These are phyloP conservation scores for Verticillium nubilum DNA, from an alignment of 2,329 filamentous ascomycete species.

Conservation along the genomic window DNA sequence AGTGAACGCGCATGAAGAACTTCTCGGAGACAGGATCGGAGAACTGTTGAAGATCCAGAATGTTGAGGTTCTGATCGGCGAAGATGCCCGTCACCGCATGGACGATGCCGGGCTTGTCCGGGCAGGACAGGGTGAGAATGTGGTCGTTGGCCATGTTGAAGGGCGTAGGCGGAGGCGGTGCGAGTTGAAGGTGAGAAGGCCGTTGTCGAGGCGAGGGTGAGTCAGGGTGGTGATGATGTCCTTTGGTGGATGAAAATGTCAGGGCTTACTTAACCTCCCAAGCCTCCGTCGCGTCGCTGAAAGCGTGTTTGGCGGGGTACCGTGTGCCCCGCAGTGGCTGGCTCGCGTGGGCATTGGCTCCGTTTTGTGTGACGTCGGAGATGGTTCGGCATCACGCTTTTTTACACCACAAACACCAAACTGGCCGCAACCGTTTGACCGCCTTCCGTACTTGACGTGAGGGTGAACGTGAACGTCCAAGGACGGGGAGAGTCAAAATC, in stretches of 20 bases:
- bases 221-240: neutral
- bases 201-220: neutral
- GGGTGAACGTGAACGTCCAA: too few species aligned
- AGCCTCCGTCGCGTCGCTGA: neutral
- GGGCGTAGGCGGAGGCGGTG: neutral
- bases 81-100: slow-evolving; percentile 78
- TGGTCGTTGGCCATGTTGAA: slow-evolving; percentile 47
- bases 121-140: slow-evolving; percentile 77
- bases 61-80: slow-evolving; percentile 68
- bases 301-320: neutral
- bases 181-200: neutral
- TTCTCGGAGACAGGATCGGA: slow-evolving; percentile 66
- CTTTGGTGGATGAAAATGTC: neutral
- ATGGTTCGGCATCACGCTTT: neutral
- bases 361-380: neutral
- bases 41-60: slow-evolving; percentile 81
- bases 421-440: too few species aligned
- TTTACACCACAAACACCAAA: too few species aligned
- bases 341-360: too few species aligned
- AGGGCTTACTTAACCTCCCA: neutral
- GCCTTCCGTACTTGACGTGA: too few species aligned
- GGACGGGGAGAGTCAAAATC: too few species aligned
- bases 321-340: neutral
- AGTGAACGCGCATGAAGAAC: slow-evolving; percentile 89
- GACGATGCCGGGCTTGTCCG: slow-evolving; percentile 79